Evolutionary conservation across 768 basidiomycete genomes (phyloP).

Genomic region (Roridomyces roridus): DNA sequence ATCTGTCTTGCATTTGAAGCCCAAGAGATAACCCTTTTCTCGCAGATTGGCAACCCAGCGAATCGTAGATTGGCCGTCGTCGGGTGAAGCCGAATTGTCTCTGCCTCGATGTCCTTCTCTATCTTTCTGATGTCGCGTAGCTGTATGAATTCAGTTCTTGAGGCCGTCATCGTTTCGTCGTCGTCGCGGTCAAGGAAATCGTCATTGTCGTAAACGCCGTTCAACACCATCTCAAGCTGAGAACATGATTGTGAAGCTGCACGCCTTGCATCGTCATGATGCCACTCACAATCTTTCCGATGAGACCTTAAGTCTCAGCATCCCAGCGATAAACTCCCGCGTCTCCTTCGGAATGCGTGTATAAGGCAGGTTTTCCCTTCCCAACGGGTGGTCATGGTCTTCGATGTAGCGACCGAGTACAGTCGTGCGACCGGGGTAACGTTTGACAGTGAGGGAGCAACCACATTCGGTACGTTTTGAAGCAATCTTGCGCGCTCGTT

Average conservation of each 20-base stretch:
- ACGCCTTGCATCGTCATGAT: not conserved
- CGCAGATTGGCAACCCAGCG: not conserved
- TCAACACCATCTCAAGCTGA: not conserved
- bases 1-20: not conserved
- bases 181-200: not conserved
- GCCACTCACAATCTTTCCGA: not conserved
- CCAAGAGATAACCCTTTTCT: not conserved
- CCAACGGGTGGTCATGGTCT: not conserved
- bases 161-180: too few relatives aligned
- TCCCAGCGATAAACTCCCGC: not conserved
- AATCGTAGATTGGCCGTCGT: not conserved
- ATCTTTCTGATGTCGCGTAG: not conserved
- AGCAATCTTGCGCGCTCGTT: not conserved
- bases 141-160: not conserved
- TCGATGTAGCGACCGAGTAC: conserved; percentile 2
- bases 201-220: not conserved
- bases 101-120: not conserved
- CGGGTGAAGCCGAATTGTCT: not conserved
- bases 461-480: conserved; percentile 1
- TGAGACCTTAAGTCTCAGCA: not conserved
- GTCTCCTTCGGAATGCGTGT: not conserved
- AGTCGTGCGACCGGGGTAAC: not conserved
- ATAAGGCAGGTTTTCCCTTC: not conserved
- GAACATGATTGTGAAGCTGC: not conserved
- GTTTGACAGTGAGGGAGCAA: conserved; percentile 1